These are phyloP conservation scores for Globisporangium perplexum DNA, from an alignment of 352 stramenopile genomes.

Conservation along the genomic window DNA sequence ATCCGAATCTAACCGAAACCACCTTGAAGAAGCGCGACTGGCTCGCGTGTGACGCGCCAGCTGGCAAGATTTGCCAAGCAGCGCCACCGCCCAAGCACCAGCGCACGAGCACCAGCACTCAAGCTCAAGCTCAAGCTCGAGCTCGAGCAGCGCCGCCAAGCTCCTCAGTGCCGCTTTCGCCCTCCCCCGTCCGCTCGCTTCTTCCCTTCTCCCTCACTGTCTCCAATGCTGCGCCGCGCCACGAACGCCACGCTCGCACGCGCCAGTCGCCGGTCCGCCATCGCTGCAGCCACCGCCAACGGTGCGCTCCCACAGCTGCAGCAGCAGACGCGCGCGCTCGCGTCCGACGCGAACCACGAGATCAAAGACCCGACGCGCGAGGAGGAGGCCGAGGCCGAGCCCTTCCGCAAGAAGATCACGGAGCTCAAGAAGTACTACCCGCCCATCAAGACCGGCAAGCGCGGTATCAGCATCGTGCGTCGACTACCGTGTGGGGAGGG, in stretches of 20 bases:
- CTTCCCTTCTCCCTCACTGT: neutral
- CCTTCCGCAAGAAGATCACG: conserved; percentile 43
- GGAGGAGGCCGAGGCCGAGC: conserved; percentile 29
- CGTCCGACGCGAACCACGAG: conserved; percentile 38
- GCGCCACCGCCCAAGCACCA: neutral
- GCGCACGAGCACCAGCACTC: too few relatives aligned
- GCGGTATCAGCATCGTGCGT: conserved; percentile 68
- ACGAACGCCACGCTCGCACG: conserved; percentile 6
- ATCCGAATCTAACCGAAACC: neutral
- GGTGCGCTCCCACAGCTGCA: conserved; percentile 1
- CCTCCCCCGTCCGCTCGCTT: neutral
- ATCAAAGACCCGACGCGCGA: conserved; percentile 23
- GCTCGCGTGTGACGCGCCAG: neutral
- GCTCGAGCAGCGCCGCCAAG: neutral
- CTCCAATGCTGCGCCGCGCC: conserved; percentile 7
- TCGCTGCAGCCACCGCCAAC: too few relatives aligned
- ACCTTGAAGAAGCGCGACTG: conserved; percentile 1
- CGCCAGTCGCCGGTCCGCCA: neutral
- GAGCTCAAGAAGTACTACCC: conserved; percentile 77
- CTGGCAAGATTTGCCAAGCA: conserved; percentile 2
- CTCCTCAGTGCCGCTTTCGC: conserved; percentile 2
- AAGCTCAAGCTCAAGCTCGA: neutral
- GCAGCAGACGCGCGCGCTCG: conserved; percentile 17
- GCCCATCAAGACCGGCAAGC: conserved; percentile 70
- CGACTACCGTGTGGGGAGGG: neutral